A percentile compares a stretch with the other conserved stretches of the same genome.
These are phyloP conservation scores for Ceratobasidium theobromae DNA, from an alignment of 1,284 basidiomycete species.

Conservation along the genomic window DNA sequence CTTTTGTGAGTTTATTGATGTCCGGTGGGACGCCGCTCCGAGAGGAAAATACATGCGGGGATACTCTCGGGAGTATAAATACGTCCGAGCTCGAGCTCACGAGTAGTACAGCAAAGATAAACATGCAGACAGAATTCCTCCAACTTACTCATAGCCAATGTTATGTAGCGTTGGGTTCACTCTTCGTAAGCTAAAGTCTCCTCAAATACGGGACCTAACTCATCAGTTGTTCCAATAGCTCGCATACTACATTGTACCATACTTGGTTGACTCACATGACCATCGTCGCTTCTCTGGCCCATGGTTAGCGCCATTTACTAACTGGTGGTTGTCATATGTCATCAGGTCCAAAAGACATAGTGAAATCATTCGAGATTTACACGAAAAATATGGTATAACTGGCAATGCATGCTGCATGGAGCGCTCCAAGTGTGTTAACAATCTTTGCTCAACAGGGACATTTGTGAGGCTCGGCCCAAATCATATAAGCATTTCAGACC, in stretches of 20 bases:
- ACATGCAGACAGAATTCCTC: too few relatives aligned
- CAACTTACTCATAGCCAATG: too few relatives aligned
- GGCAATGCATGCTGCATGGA: neutral
- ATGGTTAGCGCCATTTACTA: conserved; percentile 69
- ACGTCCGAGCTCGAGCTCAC: too few relatives aligned
- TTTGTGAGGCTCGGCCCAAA: conserved; percentile 85
- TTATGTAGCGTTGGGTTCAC: too few relatives aligned
- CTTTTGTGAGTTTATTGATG: too few relatives aligned
- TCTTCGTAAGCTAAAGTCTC: too few relatives aligned
- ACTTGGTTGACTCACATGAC: conserved; percentile 58
- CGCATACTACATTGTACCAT: conserved; percentile 55
- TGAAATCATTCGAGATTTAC: conserved; percentile 71
- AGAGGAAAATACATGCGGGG: too few relatives aligned
- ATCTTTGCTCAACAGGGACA: conserved; percentile 50
- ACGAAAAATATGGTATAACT: conserved; percentile 61
- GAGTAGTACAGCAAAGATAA: too few relatives aligned
- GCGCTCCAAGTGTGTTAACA: neutral
- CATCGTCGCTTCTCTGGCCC: conserved; percentile 69
- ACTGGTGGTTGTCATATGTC: conserved; percentile 73
- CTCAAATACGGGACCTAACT: too few relatives aligned
- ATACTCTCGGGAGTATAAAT: too few relatives aligned
- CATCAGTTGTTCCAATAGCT: too few relatives aligned
- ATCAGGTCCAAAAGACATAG: conserved; percentile 71
- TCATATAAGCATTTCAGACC: conserved; percentile 80
- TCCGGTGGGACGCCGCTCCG: too few relatives aligned